Conservation (phyloP, 2,329 filamentous ascomycete species). For the Colletotrichum viniferum region DNA sequence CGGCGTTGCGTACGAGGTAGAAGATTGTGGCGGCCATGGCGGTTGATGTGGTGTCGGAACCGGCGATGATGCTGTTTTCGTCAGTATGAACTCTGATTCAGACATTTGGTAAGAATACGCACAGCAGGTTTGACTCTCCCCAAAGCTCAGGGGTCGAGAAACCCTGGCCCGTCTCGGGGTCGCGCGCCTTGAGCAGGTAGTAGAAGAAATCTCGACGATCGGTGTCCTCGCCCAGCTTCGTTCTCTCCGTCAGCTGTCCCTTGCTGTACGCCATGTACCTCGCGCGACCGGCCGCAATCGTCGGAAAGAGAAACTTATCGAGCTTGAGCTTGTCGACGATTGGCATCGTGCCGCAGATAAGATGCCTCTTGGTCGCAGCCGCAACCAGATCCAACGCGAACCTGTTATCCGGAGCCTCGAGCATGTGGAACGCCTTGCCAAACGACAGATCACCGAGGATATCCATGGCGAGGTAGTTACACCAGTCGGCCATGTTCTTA, state of each 20-base stretch:
- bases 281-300: constrained; percentile 68
- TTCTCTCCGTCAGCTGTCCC: constrained; percentile 68
- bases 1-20: constrained; percentile 61
- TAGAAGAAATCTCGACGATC: constrained; percentile 79
- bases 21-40: constrained; percentile 68
- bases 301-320: constrained; percentile 71
- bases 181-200: constrained; percentile 72
- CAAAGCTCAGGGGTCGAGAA: constrained; percentile 71
- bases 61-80: constrained; percentile 63
- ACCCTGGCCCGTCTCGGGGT: constrained; percentile 72
- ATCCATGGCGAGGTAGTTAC: constrained; percentile 66
- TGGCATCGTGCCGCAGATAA: constrained; percentile 77
- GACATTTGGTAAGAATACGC: constrained; percentile 25
- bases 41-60: constrained; percentile 74
- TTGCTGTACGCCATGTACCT: constrained; percentile 76
- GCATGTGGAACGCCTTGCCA: constrained; percentile 67
- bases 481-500: constrained; percentile 68
- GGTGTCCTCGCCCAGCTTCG: constrained; percentile 67
- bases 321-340: constrained; percentile 68
- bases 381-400: constrained; percentile 72
- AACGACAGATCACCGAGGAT: constrained; percentile 66
- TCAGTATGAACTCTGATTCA: not conserved
- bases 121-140: constrained; percentile 73
- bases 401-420: constrained; percentile 63
- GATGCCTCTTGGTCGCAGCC: constrained; percentile 69